Conservation (phyloP, 495 filamentous ascomycete genomes). For the Daldinia loculata region DNA sequence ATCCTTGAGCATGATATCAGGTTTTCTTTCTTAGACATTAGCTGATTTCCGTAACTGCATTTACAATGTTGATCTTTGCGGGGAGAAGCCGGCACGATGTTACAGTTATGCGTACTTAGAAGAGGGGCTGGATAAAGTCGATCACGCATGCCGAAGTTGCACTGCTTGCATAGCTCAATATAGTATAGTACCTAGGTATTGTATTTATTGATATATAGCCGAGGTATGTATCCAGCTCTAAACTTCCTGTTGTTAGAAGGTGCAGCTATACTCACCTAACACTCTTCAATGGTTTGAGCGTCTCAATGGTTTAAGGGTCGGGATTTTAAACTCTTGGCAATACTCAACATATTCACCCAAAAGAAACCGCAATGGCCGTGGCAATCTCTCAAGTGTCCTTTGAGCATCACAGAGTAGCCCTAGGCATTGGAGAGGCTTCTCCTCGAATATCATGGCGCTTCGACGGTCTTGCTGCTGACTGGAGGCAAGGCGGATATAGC, state of each 20-base stretch:
- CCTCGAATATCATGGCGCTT: conserved; percentile 49
- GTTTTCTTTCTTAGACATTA: no score
- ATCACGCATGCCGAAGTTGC: background rate
- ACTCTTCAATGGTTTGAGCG: background rate
- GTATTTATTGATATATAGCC: background rate
- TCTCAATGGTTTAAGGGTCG: background rate
- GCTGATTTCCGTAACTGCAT: no score
- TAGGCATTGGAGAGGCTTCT: conserved; percentile 41
- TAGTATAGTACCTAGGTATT: background rate
- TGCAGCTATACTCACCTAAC: background rate
- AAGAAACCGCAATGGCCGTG: conserved; percentile 35
- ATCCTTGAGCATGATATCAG: no score
- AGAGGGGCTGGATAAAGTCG: background rate
- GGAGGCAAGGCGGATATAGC: conserved; percentile 42
- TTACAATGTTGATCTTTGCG: no score
- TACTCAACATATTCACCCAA: background rate
- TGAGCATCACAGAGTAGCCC: conserved; percentile 44
- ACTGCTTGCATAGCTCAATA: background rate
- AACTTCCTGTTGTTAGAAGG: background rate
- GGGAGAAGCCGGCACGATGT: background rate
- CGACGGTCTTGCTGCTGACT: conserved; percentile 33
- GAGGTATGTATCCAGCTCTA: background rate
- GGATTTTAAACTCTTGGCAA: background rate
- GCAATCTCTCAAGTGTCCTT: conserved; percentile 45
- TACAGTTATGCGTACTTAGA: background rate